Evolutionary conservation across 129 eudicot genomes (phyloP).

Genomic region (Logfia minima): DNA sequence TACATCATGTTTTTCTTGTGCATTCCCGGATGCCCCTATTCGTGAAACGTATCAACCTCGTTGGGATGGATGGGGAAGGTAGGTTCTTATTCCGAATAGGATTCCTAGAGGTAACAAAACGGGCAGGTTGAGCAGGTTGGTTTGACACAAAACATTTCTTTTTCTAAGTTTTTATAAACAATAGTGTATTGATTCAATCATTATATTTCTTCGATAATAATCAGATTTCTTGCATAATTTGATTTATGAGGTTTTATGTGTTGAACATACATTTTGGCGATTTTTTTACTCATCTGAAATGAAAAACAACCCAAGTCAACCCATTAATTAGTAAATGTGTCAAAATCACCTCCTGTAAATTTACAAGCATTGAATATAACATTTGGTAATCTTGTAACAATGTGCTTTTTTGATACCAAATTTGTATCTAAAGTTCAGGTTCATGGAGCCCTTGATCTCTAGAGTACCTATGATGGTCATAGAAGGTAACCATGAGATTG

Average conservation of each 20-base stretch:
- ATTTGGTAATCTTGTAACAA: background rate
- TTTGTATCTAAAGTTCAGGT: constrained; percentile 43
- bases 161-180: background rate
- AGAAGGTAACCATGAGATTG: constrained; percentile 94
- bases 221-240: background rate
- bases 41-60: constrained; percentile 94
- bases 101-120: background rate
- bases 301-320: constrained; percentile 1
- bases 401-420: constrained; percentile 12
- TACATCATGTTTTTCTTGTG: constrained; percentile 73
- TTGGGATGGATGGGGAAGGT: constrained; percentile 99
- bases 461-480: constrained; percentile 90
- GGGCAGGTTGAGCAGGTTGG: background rate
- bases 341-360: background rate
- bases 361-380: background rate
- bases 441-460: constrained; percentile 85
- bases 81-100: background rate
- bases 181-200: too few relatives aligned
- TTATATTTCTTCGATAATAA: background rate
- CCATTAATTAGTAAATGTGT: background rate
- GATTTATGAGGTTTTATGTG: too few relatives aligned
- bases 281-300: background rate
- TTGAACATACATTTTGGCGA: background rate
- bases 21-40: constrained; percentile 80
- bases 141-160: background rate